These are phyloP conservation scores for Suhomyces pyralidae DNA, from an alignment of 805 yeast genomes.

Conservation along the genomic window DNA sequence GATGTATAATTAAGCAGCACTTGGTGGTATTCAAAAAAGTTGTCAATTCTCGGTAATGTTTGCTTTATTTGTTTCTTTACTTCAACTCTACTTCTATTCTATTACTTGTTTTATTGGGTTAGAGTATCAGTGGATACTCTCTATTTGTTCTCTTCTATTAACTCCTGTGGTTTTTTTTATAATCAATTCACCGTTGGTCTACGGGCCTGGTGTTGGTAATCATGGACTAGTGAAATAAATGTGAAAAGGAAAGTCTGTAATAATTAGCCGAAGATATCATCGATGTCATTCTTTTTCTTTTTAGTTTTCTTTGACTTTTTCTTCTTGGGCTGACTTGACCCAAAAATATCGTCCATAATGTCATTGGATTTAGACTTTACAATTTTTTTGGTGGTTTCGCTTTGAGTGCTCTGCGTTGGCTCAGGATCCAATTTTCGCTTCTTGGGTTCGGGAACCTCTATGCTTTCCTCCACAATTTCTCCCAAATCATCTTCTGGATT, in stretches of 20 bases:
- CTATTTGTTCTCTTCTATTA: background rate
- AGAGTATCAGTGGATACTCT: background rate
- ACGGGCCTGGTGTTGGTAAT: background rate
- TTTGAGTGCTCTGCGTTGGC: background rate
- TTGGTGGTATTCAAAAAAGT: background rate
- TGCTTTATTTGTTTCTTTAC: background rate
- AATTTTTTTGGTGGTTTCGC: background rate
- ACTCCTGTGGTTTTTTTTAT: background rate
- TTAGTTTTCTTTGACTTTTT: conserved; percentile 6
- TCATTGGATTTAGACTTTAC: background rate
- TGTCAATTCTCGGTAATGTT: background rate
- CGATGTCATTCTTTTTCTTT: conserved; percentile 42
- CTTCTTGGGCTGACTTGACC: conserved; percentile 1
- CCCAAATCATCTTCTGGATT: conserved; percentile 28
- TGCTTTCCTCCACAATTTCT: conserved; percentile 9
- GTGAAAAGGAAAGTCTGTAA: background rate
- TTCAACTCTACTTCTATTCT: background rate
- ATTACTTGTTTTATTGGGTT: background rate
- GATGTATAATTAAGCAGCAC: conserved; percentile 1
- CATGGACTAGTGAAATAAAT: background rate
- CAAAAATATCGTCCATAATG: conserved; percentile 3
- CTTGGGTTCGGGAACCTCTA: background rate
- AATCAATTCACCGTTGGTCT: background rate
- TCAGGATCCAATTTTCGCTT: background rate
- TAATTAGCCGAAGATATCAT: conserved; percentile 62